Evolutionary conservation across 2,329 filamentous ascomycete species (phyloP).

Genomic region (Aspergillus fijiensis): DNA sequence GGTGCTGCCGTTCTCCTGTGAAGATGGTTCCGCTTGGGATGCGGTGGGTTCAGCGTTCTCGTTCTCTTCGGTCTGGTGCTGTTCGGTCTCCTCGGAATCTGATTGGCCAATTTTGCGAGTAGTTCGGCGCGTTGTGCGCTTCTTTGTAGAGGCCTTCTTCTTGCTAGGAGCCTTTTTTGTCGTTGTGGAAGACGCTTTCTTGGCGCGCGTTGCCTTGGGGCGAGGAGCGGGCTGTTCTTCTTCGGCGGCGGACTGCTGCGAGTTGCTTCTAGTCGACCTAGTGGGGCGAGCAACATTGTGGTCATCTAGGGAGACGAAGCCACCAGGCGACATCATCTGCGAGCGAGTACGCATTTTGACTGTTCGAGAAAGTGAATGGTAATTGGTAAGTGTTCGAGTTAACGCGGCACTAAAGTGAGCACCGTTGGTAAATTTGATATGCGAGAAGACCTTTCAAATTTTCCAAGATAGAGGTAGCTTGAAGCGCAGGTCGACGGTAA

Average conservation of each 20-base stretch:
- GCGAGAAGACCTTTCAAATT: not conserved
- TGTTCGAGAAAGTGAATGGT: not conserved
- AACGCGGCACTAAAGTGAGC: not conserved
- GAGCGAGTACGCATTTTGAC: conserved; percentile 41
- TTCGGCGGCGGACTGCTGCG: conserved; percentile 11
- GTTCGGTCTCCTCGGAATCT: conserved; percentile 6
- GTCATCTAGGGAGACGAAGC: conserved; percentile 33
- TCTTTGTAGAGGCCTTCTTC: conserved; percentile 12
- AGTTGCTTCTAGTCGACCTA: conserved; percentile 19
- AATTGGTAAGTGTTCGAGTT: not conserved
- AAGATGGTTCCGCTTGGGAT: conserved; percentile 1
- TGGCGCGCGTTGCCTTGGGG: conserved; percentile 17
- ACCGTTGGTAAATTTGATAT: not conserved
- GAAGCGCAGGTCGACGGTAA: not conserved
- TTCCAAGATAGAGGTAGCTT: not conserved
- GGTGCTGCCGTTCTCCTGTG: conserved; percentile 14
- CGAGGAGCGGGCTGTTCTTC: conserved; percentile 16
- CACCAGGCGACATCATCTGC: conserved; percentile 36
- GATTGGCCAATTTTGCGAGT: conserved; percentile 13
- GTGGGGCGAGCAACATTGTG: conserved; percentile 21
- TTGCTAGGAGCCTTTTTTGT: conserved; percentile 15
- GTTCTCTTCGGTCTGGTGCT: conserved; percentile 8
- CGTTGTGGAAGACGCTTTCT: conserved; percentile 13
- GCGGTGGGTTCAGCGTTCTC: not conserved
- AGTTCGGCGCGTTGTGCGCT: conserved; percentile 17